Conservation (phyloP, 306 rosid genomes). For the Crotalaria pallida region DNA sequence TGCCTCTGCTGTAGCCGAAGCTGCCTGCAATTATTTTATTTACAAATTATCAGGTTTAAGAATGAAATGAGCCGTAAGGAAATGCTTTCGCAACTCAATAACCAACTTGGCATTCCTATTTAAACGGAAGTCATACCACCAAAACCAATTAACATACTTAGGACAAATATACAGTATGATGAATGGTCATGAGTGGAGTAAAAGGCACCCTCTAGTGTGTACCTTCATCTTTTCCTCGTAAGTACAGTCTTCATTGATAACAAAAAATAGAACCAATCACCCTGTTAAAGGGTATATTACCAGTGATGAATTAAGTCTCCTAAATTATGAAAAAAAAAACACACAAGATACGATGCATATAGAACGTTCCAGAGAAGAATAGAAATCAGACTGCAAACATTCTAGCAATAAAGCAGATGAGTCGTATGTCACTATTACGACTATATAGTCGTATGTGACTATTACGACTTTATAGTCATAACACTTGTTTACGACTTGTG, state of each 20-base stretch:
- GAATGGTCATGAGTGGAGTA: not conserved
- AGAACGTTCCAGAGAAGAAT: too few relatives aligned
- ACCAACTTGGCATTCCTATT: not conserved
- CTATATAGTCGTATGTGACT: too few relatives aligned
- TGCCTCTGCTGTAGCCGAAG: slow-evolving; percentile 42
- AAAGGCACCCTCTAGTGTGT: not conserved
- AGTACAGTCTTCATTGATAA: not conserved
- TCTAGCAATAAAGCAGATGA: too few relatives aligned
- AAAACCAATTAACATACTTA: not conserved
- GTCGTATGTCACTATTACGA: too few relatives aligned
- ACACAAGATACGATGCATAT: too few relatives aligned
- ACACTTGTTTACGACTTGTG: too few relatives aligned
- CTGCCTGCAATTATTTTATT: slow-evolving; percentile 26
- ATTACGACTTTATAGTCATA: too few relatives aligned
- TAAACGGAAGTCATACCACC: too few relatives aligned
- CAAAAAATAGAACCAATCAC: not conserved
- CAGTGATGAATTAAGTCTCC: not conserved
- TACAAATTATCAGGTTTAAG: not conserved
- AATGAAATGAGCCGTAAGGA: not conserved
- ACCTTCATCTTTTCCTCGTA: not conserved
- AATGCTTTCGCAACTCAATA: not conserved
- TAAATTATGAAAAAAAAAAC: not conserved
- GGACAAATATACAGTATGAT: not conserved
- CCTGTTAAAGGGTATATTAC: not conserved
- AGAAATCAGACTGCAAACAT: too few relatives aligned